Evolutionary conservation across 1,139 yeast genomes (phyloP), one percentile per base, ranked within the genome.

Genomic region (Pichia sp.): DNA sequence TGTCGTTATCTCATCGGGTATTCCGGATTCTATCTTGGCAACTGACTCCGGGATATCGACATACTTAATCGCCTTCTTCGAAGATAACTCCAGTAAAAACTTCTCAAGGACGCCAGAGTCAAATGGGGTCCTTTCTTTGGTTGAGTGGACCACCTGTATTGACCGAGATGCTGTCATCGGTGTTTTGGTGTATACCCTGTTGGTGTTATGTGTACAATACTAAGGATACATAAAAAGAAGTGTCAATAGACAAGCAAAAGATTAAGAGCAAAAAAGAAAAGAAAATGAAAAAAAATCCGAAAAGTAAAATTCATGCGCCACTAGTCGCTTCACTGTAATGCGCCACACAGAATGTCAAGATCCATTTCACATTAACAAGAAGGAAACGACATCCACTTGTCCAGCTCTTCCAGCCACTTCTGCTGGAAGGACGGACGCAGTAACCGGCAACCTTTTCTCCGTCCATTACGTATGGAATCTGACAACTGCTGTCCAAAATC

Each of bases 371-470:
- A 58, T 91, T 80, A 1, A 94, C 87, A 43, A 93, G 69, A 17
- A 91, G 71, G 59, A 82, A 85, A 60, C 86, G 85, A 67, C 96
- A 91, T 1, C 96, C 91, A 32, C 82, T 79, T 0, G 97, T 89
- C 99, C 99, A 93, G 53, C 85, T 89, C 38, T 81, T 79, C 60
- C 84, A 85, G 1, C 83, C 76, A 2, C 76, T 67, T 47, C 73
- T 71, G 11, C 88, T 77, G 2, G 89, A 80, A 2, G 89, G 76
- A 45, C 84, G 71, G 15, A 93, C 85, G 49, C 89, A 81, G 51
- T 81, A 77, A 0, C 88, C 91, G 1, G 96, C 96, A 42, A 93
- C 85, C 45, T 76, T 74, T 54, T 86, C 96, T 22, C 75, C 73
- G 3, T 67, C 56, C 58, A 79, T 62, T 59, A 75, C 71, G 59